Percentiles rank a stretch among this genome's conserved stretches.
These are phyloP conservation scores for Metschnikowia picachoensis DNA, from an alignment of 805 yeast species.

Conservation along the genomic window DNA sequence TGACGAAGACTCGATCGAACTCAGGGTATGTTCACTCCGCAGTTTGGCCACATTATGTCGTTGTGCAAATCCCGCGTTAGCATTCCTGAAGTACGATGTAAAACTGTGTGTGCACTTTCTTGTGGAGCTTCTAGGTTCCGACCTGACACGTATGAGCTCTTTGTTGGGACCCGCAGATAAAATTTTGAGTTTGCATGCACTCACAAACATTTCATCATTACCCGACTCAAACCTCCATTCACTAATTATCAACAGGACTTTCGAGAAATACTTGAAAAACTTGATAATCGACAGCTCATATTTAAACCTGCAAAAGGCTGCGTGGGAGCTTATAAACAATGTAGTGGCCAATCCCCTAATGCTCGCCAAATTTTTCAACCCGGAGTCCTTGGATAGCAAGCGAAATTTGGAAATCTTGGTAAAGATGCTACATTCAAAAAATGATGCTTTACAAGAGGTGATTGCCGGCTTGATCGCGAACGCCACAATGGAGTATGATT, in stretches of 20 bases:
- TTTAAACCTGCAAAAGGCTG: conserved; percentile 49
- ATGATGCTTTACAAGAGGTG: conserved; percentile 22
- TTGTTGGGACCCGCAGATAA: conserved; percentile 37
- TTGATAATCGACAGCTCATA: conserved; percentile 35
- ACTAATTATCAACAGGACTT: conserved; percentile 40
- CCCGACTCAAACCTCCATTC: conserved; percentile 38
- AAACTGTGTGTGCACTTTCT: conserved; percentile 47
- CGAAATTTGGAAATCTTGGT: conserved; percentile 29
- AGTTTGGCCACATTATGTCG: conserved; percentile 44
- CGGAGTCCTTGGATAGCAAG: conserved; percentile 35
- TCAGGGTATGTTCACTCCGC: conserved; percentile 33
- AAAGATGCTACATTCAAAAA: conserved; percentile 32
- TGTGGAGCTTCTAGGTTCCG: conserved; percentile 39
- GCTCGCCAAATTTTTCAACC: conserved; percentile 58
- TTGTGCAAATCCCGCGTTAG: conserved; percentile 39
- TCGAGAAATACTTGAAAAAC: conserved; percentile 44
- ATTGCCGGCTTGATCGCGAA: conserved; percentile 39
- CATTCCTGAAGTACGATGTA: conserved; percentile 38
- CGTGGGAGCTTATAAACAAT: conserved; percentile 64
- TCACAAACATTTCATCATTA: conserved; percentile 60
- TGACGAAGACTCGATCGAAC: conserved; percentile 11
- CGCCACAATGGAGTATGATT: conserved; percentile 36
- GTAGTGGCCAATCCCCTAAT: conserved; percentile 40
- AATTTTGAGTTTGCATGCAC: conserved; percentile 56
- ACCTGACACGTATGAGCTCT: not conserved